These are phyloP conservation scores for Nadsonia starkeyi-henricii DNA, from an alignment of 1,139 yeast genomes.

Conservation along the genomic window DNA sequence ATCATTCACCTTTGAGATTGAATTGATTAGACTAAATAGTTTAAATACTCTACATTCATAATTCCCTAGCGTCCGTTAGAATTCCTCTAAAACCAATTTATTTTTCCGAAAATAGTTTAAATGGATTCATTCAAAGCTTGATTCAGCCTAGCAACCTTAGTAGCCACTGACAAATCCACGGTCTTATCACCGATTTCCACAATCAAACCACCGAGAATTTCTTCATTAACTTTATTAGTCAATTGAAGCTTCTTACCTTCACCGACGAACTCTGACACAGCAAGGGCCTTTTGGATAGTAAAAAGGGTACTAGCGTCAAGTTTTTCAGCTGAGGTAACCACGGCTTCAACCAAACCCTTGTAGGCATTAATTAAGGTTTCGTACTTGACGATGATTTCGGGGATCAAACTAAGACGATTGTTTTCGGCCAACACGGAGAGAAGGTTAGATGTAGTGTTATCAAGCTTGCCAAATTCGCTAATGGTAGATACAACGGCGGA, in stretches of 20 bases:
- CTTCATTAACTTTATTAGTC: constrained; percentile 72
- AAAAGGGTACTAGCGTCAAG: constrained; percentile 70
- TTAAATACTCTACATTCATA: no score
- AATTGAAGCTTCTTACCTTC: constrained; percentile 75
- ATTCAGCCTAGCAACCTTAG: constrained; percentile 82
- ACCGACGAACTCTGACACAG: constrained; percentile 72
- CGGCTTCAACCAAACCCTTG: constrained; percentile 86
- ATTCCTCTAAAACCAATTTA: no score
- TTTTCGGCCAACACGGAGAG: constrained; percentile 80
- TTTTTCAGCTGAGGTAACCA: constrained; percentile 74
- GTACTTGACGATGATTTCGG: constrained; percentile 56
- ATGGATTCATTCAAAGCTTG: constrained; percentile 74
- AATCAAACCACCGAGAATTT: constrained; percentile 87
- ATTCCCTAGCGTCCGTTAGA: no score
- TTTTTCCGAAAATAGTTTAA: constrained; percentile 23
- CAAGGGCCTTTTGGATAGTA: constrained; percentile 68
- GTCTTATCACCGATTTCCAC: constrained; percentile 97
- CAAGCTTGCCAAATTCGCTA: constrained; percentile 41
- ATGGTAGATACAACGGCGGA: constrained; percentile 50
- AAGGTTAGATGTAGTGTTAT: constrained; percentile 67
- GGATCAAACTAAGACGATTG: constrained; percentile 73
- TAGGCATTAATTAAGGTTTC: constrained; percentile 72
- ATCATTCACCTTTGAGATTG: no score
- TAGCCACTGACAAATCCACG: constrained; percentile 78
- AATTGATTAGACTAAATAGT: no score